These are phyloP conservation scores for Backusella circina DNA, from an alignment of 192 early-diverging fungal species.

Conservation along the genomic window DNA sequence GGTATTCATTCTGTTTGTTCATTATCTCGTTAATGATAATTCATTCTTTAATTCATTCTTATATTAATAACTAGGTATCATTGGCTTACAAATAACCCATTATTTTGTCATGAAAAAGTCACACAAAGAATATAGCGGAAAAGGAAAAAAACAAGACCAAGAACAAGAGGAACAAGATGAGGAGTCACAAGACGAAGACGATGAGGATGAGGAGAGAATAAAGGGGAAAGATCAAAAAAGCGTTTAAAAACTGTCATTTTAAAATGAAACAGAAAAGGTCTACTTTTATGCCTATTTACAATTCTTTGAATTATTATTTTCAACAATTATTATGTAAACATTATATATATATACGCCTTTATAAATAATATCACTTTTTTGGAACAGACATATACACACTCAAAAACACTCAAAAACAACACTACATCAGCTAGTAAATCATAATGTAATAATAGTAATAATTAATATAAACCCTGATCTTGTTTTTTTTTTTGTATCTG, in stretches of 20 bases:
- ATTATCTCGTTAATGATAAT: neutral
- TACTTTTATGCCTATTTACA: neutral
- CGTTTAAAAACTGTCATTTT: neutral
- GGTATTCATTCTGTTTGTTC: neutral
- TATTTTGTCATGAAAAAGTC: slow-evolving; percentile 10
- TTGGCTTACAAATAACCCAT: slow-evolving; percentile 16
- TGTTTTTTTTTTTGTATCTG: neutral
- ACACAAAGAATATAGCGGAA: neutral
- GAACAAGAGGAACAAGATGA: slow-evolving; percentile 4
- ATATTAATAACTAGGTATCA: slow-evolving; percentile 10
- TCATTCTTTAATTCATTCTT: neutral
- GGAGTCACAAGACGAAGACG: neutral
- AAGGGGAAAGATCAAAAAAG: neutral
- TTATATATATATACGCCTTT: neutral
- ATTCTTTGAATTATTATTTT: neutral
- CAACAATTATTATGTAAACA: neutral
- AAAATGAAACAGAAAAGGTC: neutral
- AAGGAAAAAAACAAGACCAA: neutral
- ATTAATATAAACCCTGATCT: neutral
- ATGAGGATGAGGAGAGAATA: neutral
- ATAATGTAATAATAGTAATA: neutral
- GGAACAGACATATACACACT: neutral
- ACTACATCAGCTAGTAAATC: neutral
- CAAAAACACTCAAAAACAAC: neutral
- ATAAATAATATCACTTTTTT: neutral